Base-by-base conservation (phyloP, 352 stramenopile genomes). In the Phytophthora hibernalis region DNA sequence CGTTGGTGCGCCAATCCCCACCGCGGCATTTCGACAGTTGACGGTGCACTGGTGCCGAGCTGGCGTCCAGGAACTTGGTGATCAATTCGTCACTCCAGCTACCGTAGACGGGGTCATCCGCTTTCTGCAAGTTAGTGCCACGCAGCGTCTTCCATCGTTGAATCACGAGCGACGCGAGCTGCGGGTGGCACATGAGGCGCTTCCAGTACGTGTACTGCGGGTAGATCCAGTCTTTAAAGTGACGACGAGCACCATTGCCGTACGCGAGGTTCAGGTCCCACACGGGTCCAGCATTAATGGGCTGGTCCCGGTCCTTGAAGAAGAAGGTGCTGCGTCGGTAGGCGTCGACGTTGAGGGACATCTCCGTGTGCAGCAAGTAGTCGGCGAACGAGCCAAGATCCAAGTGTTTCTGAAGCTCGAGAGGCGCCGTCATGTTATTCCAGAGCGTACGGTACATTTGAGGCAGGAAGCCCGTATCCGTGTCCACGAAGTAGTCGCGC, bases 251-350 rank as follows among this genome's bases (percentile, higher is more conserved):
- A 10, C 85, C 85, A 40, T 86, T 89, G 49, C 85, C 85, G 62
- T 91, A 94, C 3, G 82, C 85, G n/a, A 94, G 33, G 56, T 94
- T 92, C 10, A 94, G 54, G 40, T 94, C 85, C 85, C 85, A 94
- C 3, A 94, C 83, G 0, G 85, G 85, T 3, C 85, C 85, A 4
- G 85, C 85, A 52, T 93, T 91, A 57, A 93, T 92, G 4, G 85
- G 71, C 53, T 90, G 78, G 18, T 82, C 66, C 9, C 85, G 79
- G 66, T 93, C 85, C 58, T 93, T 93, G 62, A 90, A 88, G 73
- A 85, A 93, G 65, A 85, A 93, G 33, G 83, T 89, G 61, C 83
- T 92, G n/a, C 82, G 82, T 9, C 82, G 75, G 59, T 93, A 93
- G 2, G 85, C 83, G 55, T 93, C 85, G 15, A 91, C 80, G 59